These are phyloP conservation scores for Mycena rebaudengoi DNA, from an alignment of 768 basidiomycete genomes.

Conservation along the genomic window DNA sequence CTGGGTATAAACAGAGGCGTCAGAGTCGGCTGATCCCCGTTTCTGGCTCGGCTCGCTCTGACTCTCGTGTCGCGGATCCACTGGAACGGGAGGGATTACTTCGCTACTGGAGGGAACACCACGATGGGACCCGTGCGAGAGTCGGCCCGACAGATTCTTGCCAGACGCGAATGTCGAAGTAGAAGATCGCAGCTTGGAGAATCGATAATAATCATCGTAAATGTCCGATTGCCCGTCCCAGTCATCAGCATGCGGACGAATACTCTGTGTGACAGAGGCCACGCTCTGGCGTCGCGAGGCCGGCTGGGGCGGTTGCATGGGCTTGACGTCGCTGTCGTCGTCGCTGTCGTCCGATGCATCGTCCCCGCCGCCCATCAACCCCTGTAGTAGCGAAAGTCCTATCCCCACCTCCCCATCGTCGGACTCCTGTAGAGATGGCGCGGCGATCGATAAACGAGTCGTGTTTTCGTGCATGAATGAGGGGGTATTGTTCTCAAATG, in stretches of 20 bases:
- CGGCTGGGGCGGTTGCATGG: too few relatives aligned
- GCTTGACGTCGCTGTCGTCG: slow-evolving; percentile 17
- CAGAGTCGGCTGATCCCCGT: slow-evolving; percentile 40
- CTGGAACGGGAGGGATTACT: slow-evolving; percentile 22
- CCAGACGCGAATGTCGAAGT: slow-evolving; percentile 17
- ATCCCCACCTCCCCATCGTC: slow-evolving; percentile 72
- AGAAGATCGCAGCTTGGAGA: slow-evolving; percentile 55
- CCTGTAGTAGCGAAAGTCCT: slow-evolving; percentile 71
- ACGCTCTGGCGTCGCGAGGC: not conserved
- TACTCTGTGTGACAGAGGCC: not conserved
- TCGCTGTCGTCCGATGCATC: slow-evolving; percentile 19
- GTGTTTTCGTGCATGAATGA: slow-evolving; percentile 17
- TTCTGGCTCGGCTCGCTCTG: slow-evolving; percentile 17
- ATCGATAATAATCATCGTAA: slow-evolving; percentile 78
- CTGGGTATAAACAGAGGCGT: slow-evolving; percentile 46
- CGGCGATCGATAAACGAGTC: slow-evolving; percentile 31
- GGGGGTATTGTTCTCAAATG: not conserved
- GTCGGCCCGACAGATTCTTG: slow-evolving; percentile 39
- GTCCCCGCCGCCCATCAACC: slow-evolving; percentile 46
- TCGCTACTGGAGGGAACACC: not conserved
- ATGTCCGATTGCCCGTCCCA: slow-evolving; percentile 80
- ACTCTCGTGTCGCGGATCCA: slow-evolving; percentile 11
- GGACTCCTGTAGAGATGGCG: slow-evolving; percentile 23
- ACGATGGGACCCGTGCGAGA: slow-evolving; percentile 37
- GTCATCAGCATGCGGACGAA: slow-evolving; percentile 39